A percentile compares a stretch with the other conserved stretches of the same genome.
phyloP scores from a whole-genome alignment of 2,329 filamentous ascomycete species.

The Bipolaris victoriae region DNA sequence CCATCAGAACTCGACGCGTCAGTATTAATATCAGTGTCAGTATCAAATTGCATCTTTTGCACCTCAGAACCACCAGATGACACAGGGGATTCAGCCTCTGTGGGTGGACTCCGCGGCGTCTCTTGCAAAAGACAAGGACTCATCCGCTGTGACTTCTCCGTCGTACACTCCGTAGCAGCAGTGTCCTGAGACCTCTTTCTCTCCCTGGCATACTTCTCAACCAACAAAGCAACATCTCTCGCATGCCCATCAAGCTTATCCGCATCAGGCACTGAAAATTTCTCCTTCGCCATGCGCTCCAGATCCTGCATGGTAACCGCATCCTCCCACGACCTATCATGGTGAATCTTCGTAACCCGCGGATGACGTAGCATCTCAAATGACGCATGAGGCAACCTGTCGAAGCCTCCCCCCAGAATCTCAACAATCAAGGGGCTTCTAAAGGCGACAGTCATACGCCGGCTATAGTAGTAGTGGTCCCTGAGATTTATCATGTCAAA shows the following conservation, averaged over 20 bases:
- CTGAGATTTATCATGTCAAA: constrained; percentile 34
- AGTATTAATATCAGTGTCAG: not conserved
- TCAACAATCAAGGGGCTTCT: constrained; percentile 77
- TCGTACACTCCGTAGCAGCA: constrained; percentile 28
- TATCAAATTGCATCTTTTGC: constrained; percentile 3
- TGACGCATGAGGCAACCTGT: constrained; percentile 69
- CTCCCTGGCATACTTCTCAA: constrained; percentile 27
- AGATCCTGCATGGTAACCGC: constrained; percentile 72
- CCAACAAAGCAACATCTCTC: constrained; percentile 38
- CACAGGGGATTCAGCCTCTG: not conserved
- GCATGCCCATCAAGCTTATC: constrained; percentile 38
- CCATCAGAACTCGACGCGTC: constrained; percentile 21
- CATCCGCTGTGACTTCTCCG: constrained; percentile 24
- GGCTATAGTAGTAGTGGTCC: constrained; percentile 19
- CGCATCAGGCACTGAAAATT: constrained; percentile 46
- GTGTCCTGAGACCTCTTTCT: constrained; percentile 23
- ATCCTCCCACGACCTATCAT: constrained; percentile 73
- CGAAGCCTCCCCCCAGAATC: constrained; percentile 79
- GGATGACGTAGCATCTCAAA: constrained; percentile 82
- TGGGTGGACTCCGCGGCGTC: constrained; percentile 6
- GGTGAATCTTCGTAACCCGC: constrained; percentile 75
- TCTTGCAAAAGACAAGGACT: constrained; percentile 23
- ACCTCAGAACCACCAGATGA: not conserved
- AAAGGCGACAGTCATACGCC: constrained; percentile 63
- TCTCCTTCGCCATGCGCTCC: constrained; percentile 67